Percentiles rank a stretch among this genome's conserved stretches.
These are phyloP conservation scores for Exophiala xenobiotica DNA, from an alignment of 2,329 filamentous ascomycete species.

Conservation along the genomic window DNA sequence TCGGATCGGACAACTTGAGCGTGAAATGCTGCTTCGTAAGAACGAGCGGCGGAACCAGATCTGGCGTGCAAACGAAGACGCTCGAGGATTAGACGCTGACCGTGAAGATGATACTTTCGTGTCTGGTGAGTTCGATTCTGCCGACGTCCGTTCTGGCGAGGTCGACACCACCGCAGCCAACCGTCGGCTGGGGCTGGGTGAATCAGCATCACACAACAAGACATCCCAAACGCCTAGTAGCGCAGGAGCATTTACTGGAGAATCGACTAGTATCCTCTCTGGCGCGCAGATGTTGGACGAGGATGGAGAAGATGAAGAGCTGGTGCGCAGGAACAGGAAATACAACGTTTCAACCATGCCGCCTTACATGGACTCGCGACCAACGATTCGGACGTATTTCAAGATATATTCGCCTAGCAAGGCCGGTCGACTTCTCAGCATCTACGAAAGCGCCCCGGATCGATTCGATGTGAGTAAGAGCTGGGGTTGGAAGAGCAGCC, in stretches of 20 bases:
- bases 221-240: conserved; percentile 30
- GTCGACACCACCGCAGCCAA: conserved; percentile 16
- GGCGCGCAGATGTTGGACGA: conserved; percentile 30
- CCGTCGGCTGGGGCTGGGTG: conserved; percentile 32
- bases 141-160: conserved; percentile 1
- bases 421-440: conserved; percentile 57
- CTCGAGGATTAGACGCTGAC: conserved; percentile 18
- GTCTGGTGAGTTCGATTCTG: conserved; percentile 23
- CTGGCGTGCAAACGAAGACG: conserved; percentile 34
- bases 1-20: conserved; percentile 54
- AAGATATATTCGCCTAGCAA: conserved; percentile 61
- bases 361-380: conserved; percentile 55
- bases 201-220: conserved; percentile 23
- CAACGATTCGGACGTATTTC: conserved; percentile 61
- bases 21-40: conserved; percentile 51
- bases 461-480: conserved; percentile 61
- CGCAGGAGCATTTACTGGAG: neutral
- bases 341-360: conserved; percentile 47
- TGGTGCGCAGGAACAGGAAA: conserved; percentile 30
- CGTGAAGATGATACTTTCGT: conserved; percentile 18
- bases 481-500: conserved; percentile 62
- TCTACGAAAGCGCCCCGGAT: conserved; percentile 60
- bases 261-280: neutral
- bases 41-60: conserved; percentile 29
- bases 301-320: conserved; percentile 32